Conservation (phyloP, 179 eudicot genomes). For the Actinidia polygama region DNA sequence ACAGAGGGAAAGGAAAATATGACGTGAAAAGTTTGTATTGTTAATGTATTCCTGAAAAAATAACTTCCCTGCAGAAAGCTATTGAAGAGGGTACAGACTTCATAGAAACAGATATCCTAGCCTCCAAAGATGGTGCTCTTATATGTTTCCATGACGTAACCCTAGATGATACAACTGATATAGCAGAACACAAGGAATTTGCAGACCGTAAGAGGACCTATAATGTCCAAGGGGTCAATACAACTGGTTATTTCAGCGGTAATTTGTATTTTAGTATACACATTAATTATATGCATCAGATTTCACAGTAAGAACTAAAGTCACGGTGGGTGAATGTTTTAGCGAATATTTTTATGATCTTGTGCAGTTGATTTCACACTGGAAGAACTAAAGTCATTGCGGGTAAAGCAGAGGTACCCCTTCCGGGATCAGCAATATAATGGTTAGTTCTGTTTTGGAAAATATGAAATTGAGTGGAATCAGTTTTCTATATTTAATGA, state of each 20-base stretch:
- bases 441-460: conserved; percentile 43
- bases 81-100: conserved; percentile 95
- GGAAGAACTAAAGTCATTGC: conserved; percentile 75
- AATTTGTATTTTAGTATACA: not conserved
- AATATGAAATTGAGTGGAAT: not conserved
- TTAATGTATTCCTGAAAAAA: not conserved
- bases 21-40: no score
- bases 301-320: conserved; percentile 69
- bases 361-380: conserved; percentile 91
- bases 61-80: conserved; percentile 66
- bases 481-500: not conserved
- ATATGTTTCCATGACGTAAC: conserved; percentile 79
- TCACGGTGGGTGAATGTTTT: conserved; percentile 51
- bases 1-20: no score
- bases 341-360: not conserved
- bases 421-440: conserved; percentile 93
- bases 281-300: conserved; percentile 26
- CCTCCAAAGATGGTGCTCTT: conserved; percentile 89
- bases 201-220: conserved; percentile 79
- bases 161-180: conserved; percentile 74
- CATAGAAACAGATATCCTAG: conserved; percentile 86
- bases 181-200: conserved; percentile 73
- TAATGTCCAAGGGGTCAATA: conserved; percentile 74
- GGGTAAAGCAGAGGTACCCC: conserved; percentile 74
- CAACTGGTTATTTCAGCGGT: conserved; percentile 79